A percentile compares a stretch with the other conserved stretches of the same genome.
Evolutionary conservation across 1,284 basidiomycete genomes (phyloP).

Genomic region (Marasmius sp.): DNA sequence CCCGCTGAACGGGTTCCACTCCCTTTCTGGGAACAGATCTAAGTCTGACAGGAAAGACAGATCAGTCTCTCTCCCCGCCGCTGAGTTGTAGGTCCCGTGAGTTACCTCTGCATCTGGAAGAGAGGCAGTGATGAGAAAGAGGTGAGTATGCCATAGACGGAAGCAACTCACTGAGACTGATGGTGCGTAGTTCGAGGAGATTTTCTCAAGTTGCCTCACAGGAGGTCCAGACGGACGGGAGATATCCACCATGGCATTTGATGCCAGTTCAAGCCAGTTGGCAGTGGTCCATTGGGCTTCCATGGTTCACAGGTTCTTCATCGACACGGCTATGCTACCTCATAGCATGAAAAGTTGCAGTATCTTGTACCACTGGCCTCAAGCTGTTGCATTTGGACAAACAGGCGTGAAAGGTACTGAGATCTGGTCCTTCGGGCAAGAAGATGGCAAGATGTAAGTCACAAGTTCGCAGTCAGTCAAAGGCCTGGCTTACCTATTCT

Average conservation of each 20-base stretch:
- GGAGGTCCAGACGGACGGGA: constrained; percentile 7
- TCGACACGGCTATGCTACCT: constrained; percentile 3
- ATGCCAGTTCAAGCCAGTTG: constrained; percentile 3
- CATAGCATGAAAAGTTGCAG: background rate
- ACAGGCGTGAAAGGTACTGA: background rate
- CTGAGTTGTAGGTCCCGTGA: no score
- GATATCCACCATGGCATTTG: constrained; percentile 6
- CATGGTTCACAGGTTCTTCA: constrained; percentile 4
- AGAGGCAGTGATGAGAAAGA: background rate
- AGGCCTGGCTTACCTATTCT: background rate
- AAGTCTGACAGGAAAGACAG: no score
- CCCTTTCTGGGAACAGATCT: no score
- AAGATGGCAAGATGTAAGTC: constrained; percentile 11
- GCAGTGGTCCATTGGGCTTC: constrained; percentile 5
- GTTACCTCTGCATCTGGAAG: constrained; percentile 7
- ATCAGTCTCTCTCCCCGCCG: no score
- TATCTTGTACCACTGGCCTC: constrained; percentile 4
- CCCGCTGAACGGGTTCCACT: no score
- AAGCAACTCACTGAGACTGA: background rate
- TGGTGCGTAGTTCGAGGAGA: constrained; percentile 1
- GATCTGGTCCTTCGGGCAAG: constrained; percentile 8
- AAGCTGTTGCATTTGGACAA: constrained; percentile 8
- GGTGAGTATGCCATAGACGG: background rate
- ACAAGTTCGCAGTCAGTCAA: background rate
- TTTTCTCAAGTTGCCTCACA: constrained; percentile 1